These are phyloP conservation scores for Trypanosoma mega DNA, from an alignment of 208 protist genomes.

Conservation along the genomic window DNA sequence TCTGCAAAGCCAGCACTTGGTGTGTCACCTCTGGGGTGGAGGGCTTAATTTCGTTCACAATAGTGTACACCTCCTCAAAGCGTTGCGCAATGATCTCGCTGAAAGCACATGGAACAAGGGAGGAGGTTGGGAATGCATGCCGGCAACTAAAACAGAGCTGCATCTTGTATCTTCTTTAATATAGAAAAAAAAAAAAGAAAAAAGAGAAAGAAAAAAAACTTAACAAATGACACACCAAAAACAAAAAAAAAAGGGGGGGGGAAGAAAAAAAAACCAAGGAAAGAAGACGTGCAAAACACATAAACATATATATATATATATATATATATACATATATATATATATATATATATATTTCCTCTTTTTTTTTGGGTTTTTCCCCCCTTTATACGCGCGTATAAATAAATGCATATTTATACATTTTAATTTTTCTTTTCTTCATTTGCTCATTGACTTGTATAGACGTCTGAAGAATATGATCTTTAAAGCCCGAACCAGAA, in stretches of 20 bases:
- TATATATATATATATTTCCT: background rate
- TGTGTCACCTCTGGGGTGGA: slow-evolving; percentile 49
- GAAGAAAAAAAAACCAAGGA: slow-evolving; percentile 21
- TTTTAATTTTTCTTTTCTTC: too few species aligned
- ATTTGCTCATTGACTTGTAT: too few species aligned
- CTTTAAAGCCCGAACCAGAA: background rate
- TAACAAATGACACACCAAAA: slow-evolving; percentile 10
- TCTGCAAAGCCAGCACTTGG: slow-evolving; percentile 35
- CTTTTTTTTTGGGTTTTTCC: too few species aligned
- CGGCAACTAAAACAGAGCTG: slow-evolving; percentile 79
- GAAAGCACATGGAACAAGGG: slow-evolving; percentile 59
- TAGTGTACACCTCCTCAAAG: slow-evolving; percentile 41
- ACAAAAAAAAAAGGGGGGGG: slow-evolving; percentile 22
- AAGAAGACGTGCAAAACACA: slow-evolving; percentile 10
- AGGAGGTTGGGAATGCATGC: slow-evolving; percentile 60
- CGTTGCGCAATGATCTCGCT: slow-evolving; percentile 63
- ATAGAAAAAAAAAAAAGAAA: slow-evolving; percentile 9
- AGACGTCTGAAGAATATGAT: too few species aligned
- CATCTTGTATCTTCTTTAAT: slow-evolving; percentile 18
- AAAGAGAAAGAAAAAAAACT: slow-evolving; percentile 6
- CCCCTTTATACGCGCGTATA: too few species aligned
- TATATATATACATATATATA: background rate
- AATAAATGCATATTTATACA: too few species aligned
- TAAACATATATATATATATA: slow-evolving; percentile 1
- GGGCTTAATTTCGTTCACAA: slow-evolving; percentile 40